phyloP scores from a whole-genome alignment of 768 basidiomycete genomes.

The Trametes maxima region DNA sequence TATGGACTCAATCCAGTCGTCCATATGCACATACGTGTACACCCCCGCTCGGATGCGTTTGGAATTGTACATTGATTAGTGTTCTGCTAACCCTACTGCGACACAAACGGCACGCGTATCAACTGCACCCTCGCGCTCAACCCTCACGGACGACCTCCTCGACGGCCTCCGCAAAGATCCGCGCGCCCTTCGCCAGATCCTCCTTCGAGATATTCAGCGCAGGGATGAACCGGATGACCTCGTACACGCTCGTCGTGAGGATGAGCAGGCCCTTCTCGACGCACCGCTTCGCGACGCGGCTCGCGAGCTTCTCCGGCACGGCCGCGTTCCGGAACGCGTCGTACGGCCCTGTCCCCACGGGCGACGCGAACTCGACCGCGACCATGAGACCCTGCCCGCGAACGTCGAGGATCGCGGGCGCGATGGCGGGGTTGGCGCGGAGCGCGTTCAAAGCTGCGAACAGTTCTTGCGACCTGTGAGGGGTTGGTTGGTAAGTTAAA shows the following conservation, averaged over 20 bases:
- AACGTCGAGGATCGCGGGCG: constrained; percentile 74
- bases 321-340: constrained; percentile 45
- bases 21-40: too few species aligned
- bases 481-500: background rate
- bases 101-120: too few species aligned
- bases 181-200: constrained; percentile 71
- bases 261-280: constrained; percentile 85
- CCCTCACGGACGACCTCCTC: constrained; percentile 56
- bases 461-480: constrained; percentile 67
- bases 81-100: too few species aligned
- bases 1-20: too few species aligned
- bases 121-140: background rate
- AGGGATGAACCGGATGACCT: constrained; percentile 92
- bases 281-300: constrained; percentile 75
- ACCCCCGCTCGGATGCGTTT: too few species aligned
- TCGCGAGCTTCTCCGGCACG: constrained; percentile 59
- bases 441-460: constrained; percentile 61
- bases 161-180: constrained; percentile 70
- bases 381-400: constrained; percentile 92
- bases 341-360: constrained; percentile 50
- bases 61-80: too few species aligned
- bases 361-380: constrained; percentile 74
- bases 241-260: constrained; percentile 87
- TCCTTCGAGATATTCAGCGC: constrained; percentile 77
- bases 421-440: constrained; percentile 52